Conservation (phyloP, 2,329 filamentous ascomycete genomes). For the Aspergillus vadensis region DNA sequence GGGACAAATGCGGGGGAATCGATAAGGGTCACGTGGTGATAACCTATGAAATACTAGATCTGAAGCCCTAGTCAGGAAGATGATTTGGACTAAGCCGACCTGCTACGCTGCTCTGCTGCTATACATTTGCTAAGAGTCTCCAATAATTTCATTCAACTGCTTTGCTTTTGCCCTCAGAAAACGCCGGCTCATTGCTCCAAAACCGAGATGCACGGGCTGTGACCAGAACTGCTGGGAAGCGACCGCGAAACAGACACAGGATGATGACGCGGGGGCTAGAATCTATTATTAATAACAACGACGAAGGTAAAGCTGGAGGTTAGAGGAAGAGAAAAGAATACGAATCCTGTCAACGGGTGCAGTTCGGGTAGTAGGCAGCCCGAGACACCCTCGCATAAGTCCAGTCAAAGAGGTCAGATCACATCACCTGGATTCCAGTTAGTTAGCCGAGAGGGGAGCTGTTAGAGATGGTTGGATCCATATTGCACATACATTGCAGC, state of each 20-base stretch:
- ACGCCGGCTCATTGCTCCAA: neutral
- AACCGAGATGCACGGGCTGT: neutral
- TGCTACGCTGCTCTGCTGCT: no score
- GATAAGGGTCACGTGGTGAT: slow-evolving; percentile 10
- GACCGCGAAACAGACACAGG: neutral
- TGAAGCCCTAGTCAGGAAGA: neutral
- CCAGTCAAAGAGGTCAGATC: slow-evolving; percentile 30
- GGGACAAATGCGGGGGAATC: slow-evolving; percentile 7
- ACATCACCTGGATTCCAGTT: slow-evolving; percentile 34
- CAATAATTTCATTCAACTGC: neutral
- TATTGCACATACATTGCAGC: slow-evolving; percentile 16
- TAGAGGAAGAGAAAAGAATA: slow-evolving; percentile 1
- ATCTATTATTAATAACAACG: slow-evolving; percentile 1
- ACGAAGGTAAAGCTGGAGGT: neutral
- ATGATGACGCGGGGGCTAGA: neutral
- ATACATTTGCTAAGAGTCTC: neutral
- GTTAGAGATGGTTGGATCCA: neutral
- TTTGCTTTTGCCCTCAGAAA: neutral
- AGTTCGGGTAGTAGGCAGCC: neutral
- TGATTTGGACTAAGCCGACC: neutral
- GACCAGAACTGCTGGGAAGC: neutral
- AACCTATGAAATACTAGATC: neutral
- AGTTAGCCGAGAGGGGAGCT: neutral
- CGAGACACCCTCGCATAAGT: neutral
- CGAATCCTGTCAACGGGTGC: slow-evolving; percentile 3